Base-by-base conservation (phyloP, 108 stramenopile species). In the Craspedostauros australis region DNA sequence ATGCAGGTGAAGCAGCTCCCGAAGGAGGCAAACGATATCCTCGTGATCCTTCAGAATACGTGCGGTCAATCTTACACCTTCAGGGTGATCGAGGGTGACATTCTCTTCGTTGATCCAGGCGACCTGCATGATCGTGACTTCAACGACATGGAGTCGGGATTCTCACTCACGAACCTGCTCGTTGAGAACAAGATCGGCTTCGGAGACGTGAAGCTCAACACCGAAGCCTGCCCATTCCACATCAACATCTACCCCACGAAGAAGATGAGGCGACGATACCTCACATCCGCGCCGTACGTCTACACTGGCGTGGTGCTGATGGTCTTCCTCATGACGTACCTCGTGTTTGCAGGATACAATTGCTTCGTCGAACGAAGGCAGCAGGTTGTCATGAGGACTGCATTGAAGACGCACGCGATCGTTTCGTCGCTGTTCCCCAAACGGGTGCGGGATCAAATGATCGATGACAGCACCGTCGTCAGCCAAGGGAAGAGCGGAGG, bases 11-110 rank as follows among this genome's bases (percentile, higher is more conserved):
- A 21, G 0, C 57, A 69, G n/a, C 41, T 84, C 2, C 74, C 79
- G 0, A 38, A 51, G 14, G 64, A 77, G 37, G 60, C 59, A 43
- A 53, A 71, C 30, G 83, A 76, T 0, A 49, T 84, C 40, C 40
- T 54, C 32, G 65, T 76, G 27, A 79, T 80, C 9, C 36, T 84
- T 0, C 34, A 54, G 19, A 64, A 60, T 23, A 58, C 60, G n/a
- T 46, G 52, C 31, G 46, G 41, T 24, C 41, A 62, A 24, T 6
- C 36, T n/a, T 41, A 37, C 23, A 49, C 60, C 4, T 69, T 43
- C 24, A 15, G 16, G 1, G 60, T 41, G 3, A 37, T 15, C 23
- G 29, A 46, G 21, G 46, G 34, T 11, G 34, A 36, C 14, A 14
- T 36, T 9, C 34, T 36, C 14, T 36, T 36, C 14, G 11, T 36